Evolutionary conservation across 768 basidiomycete species (phyloP).

Genomic region (Kondoa subrosea): DNA sequence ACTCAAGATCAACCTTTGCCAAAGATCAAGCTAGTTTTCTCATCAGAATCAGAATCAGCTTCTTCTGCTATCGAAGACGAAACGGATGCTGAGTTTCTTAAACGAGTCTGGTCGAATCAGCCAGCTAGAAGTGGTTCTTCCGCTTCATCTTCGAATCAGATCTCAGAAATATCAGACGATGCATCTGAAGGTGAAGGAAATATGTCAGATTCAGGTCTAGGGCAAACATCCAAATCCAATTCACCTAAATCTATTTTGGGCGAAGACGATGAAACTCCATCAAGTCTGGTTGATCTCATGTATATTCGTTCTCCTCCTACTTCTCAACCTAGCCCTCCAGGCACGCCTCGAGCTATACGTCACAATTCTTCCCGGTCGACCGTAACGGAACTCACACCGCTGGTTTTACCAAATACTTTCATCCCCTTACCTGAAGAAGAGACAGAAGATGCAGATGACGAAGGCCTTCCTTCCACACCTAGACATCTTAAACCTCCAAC

Average conservation of each 20-base stretch:
- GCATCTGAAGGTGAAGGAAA: neutral
- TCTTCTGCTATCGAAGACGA: conserved; percentile 9
- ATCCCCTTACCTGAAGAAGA: conserved; percentile 14
- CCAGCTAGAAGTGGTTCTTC: conserved; percentile 11
- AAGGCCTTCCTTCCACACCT: neutral
- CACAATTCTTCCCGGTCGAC: conserved; percentile 15
- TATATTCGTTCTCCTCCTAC: neutral
- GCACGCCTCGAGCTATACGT: neutral
- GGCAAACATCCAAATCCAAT: neutral
- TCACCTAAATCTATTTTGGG: neutral
- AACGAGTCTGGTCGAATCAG: neutral
- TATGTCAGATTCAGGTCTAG: neutral
- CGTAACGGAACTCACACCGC: neutral
- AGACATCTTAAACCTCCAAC: neutral
- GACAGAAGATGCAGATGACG: conserved; percentile 21
- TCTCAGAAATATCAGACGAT: neutral
- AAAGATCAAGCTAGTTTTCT: conserved; percentile 17
- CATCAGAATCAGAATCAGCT: conserved; percentile 13
- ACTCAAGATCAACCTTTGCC: conserved; percentile 17
- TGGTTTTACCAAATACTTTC: conserved; percentile 18
- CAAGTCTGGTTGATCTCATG: neutral
- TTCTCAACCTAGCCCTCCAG: neutral
- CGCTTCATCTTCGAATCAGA: conserved; percentile 1
- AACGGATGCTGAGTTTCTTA: neutral
- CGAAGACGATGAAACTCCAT: neutral